Base-by-base conservation (phyloP, 2,329 filamentous ascomycete genomes). In the Fusarium chlamydosporum region DNA sequence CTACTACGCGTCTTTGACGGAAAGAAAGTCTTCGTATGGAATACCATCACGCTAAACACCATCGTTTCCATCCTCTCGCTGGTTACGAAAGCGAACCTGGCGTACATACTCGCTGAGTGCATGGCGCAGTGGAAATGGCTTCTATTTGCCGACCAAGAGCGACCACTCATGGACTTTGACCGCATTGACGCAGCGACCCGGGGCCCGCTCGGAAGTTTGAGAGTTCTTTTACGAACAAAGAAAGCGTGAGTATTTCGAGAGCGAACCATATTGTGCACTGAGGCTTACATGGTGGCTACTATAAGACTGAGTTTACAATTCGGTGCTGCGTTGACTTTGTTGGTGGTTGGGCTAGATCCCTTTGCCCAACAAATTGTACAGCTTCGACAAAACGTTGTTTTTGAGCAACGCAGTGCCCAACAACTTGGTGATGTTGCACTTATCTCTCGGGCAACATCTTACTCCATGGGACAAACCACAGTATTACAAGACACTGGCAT, bases 81-180 rank as follows among this genome's bases (percentile, higher is more conserved):
- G 3, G 33, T 54, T 1, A 61, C 47, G 10, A 71, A 72, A 29
- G 58, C 70, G 2, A 51, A 35, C 2, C 50, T 70, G 2, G 47
- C 51, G 6, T 61, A 42, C 8, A 51, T 63, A 2, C 33, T 62
- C 7, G 62, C 65, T 10, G 61, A 62, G n/a, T 67, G 62, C 40
- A 63, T 71, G 35, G 59, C 56, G 4, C 68, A 71, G 41, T 69
- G 65, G 68, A 72, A 72, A 20, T 72, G 68, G 70, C 65, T 70
- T 10, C 26, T 71, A 12, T 71, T 71, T 18, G 33, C 45, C 4
- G 16, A 43, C 9, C 23, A 42, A 9, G 35, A 40, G 3, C 51
- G 65, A 12, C 35, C 40, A n/a, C 55, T 71, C 29, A 58, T 68
- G n/a, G 68, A 72, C 33, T 69, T 72, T 54, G 68, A 71, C 26